A percentile compares a stretch with the other conserved stretches of the same genome.
Evolutionary conservation across 2,329 filamentous ascomycete species (phyloP).

Genomic region (Verruconis gallopava): DNA sequence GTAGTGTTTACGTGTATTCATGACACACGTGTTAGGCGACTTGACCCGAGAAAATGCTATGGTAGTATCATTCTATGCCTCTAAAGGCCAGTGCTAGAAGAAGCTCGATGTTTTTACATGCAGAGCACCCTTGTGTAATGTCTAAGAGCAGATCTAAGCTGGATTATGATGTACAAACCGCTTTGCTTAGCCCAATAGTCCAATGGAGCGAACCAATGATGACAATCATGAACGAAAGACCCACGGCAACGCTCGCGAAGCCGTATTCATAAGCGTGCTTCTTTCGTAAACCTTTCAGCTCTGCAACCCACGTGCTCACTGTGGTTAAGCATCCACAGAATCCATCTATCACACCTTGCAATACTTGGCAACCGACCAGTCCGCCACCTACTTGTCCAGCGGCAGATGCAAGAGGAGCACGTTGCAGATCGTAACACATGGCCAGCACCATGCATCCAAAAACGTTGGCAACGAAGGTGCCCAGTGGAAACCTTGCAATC

Average conservation of each 20-base stretch:
- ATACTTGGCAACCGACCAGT: conserved; percentile 51
- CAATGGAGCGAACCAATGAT: conserved; percentile 15
- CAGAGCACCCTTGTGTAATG: too few species aligned
- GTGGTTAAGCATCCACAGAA: conserved; percentile 56
- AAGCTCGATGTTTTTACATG: too few species aligned
- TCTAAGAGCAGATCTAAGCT: too few species aligned
- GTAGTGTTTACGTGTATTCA: too few species aligned
- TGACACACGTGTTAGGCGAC: too few species aligned
- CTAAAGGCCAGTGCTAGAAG: too few species aligned
- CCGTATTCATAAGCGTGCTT: conserved; percentile 21
- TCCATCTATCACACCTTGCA: conserved; percentile 54
- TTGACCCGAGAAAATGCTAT: too few species aligned
- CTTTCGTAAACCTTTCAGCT: conserved; percentile 39
- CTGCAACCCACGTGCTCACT: conserved; percentile 53
- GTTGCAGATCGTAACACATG: conserved; percentile 68
- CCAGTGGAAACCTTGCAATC: conserved; percentile 59
- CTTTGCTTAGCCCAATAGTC: conserved; percentile 7
- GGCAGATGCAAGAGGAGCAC: conserved; percentile 20
- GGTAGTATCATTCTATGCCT: too few species aligned
- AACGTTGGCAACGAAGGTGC: conserved; percentile 75
- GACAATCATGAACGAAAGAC: conserved; percentile 13
- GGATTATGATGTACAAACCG: conserved; percentile 8
- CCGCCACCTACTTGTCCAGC: conserved; percentile 21
- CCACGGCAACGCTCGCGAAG: conserved; percentile 13
- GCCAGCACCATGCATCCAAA: conserved; percentile 62